Percentiles rank a stretch among this genome's conserved stretches.
Conservation (phyloP, 352 stramenopile genomes). For the Poterioochromonas sp. region DNA sequence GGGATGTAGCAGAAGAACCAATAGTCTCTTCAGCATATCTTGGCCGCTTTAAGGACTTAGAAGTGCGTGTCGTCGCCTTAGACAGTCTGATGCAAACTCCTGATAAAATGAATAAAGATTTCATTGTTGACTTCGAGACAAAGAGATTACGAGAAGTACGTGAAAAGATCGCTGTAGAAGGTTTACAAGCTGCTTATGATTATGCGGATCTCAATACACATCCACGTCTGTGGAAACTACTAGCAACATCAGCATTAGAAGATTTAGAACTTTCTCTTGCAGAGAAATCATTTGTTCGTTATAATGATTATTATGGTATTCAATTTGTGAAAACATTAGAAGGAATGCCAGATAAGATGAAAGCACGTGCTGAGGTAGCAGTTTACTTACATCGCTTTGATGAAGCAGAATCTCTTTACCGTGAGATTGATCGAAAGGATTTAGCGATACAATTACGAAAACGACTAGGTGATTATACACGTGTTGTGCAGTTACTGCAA, state of each 20-base stretch:
- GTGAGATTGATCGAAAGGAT: constrained; percentile 85
- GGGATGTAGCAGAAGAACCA: constrained; percentile 69
- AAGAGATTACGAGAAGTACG: constrained; percentile 68
- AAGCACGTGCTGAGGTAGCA: constrained; percentile 73
- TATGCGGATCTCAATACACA: constrained; percentile 54
- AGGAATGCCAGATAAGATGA: constrained; percentile 71
- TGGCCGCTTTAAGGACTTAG: constrained; percentile 69
- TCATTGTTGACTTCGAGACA: constrained; percentile 72
- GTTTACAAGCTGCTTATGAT: constrained; percentile 53
- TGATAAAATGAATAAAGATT: constrained; percentile 36
- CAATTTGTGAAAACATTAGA: constrained; percentile 79
- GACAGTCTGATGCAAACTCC: constrained; percentile 68
- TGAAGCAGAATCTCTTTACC: constrained; percentile 75
- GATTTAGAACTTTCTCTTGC: constrained; percentile 78
- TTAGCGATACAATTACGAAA: constrained; percentile 76
- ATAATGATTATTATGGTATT: constrained; percentile 75
- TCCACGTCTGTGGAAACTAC: constrained; percentile 66
- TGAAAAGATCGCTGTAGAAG: constrained; percentile 67
- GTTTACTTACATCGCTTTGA: constrained; percentile 81
- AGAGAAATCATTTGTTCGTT: constrained; percentile 79
- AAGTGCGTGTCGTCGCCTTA: constrained; percentile 66
- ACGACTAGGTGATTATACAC: constrained; percentile 77
- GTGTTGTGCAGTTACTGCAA: constrained; percentile 58
- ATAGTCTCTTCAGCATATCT: constrained; percentile 74
- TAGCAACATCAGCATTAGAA: constrained; percentile 73